Evolutionary conservation across 2,329 filamentous ascomycete genomes (phyloP).

Genomic region (Aspergillus neotritici): DNA sequence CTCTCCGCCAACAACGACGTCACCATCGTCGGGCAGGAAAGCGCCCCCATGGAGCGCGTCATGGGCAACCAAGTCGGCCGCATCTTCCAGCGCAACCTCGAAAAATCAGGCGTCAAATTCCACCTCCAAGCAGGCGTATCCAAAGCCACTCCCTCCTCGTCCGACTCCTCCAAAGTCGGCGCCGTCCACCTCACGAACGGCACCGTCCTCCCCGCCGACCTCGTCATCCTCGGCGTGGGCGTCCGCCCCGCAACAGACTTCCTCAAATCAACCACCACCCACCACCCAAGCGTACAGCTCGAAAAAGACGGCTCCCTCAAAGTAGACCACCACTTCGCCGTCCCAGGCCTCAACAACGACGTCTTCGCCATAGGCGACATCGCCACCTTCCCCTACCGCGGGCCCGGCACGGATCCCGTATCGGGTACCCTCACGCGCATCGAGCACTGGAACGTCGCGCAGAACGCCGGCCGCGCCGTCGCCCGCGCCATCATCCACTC

Average conservation of each 20-base stretch:
- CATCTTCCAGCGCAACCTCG: constrained; percentile 71
- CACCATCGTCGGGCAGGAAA: constrained; percentile 82
- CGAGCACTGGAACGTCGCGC: constrained; percentile 98
- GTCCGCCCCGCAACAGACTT: constrained; percentile 81
- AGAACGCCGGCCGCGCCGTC: constrained; percentile 78
- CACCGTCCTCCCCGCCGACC: constrained; percentile 73
- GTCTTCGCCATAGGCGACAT: constrained; percentile 96
- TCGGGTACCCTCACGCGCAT: constrained; percentile 67
- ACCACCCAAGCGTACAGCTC: constrained; percentile 63
- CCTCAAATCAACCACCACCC: constrained; percentile 54
- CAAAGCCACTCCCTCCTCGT: constrained; percentile 67
- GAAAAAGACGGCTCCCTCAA: constrained; percentile 79
- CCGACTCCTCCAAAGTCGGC: constrained; percentile 67
- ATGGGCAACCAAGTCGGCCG: constrained; percentile 76
- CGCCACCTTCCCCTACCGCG: constrained; percentile 87
- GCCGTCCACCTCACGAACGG: constrained; percentile 80
- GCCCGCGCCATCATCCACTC: constrained; percentile 67
- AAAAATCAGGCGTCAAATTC: constrained; percentile 86
- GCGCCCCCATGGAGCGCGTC: constrained; percentile 74
- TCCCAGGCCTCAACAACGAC: constrained; percentile 64
- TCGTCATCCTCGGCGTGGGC: constrained; percentile 87
- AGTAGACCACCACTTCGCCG: constrained; percentile 73
- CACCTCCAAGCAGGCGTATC: constrained; percentile 74
- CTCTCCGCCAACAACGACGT: constrained; percentile 77
- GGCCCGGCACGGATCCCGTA: constrained; percentile 65